These are phyloP conservation scores for Helianthus tuberosus DNA, from an alignment of 129 eudicot genomes.

Conservation along the genomic window DNA sequence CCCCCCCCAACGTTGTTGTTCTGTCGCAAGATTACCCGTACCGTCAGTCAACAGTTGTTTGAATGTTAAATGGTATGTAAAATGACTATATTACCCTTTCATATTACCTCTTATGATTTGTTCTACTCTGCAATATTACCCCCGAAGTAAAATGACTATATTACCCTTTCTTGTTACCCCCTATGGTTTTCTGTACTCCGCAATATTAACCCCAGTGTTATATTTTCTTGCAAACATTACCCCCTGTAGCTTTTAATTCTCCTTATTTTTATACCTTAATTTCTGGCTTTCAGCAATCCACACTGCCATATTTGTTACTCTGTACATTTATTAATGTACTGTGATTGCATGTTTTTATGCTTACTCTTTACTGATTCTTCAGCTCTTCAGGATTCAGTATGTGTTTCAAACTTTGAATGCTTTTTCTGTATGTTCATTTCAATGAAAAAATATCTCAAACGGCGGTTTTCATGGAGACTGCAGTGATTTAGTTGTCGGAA, in stretches of 20 bases:
- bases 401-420: neutral
- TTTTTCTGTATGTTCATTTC: slow-evolving; percentile 9
- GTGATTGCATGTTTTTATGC: slow-evolving; percentile 26
- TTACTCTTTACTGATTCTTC: slow-evolving; percentile 23
- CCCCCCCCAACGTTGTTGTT: no score
- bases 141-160: no score
- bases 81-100: no score
- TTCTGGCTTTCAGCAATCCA: slow-evolving; percentile 5
- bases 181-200: no score
- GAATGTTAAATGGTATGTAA: no score
- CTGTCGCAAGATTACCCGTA: no score
- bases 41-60: no score
- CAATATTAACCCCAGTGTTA: no score
- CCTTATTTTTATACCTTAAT: neutral
- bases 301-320: slow-evolving; percentile 13
- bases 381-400: slow-evolving; percentile 14
- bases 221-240: no score
- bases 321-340: slow-evolving; percentile 18
- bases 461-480: slow-evolving; percentile 26
- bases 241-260: slow-evolving; percentile 6
- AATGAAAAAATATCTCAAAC: neutral
- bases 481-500: slow-evolving; percentile 27
- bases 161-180: no score
- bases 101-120: no score
- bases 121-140: no score